Percentiles rank a stretch among this genome's conserved stretches.
Evolutionary conservation across 2,329 filamentous ascomycete genomes (phyloP).

Genomic region (Epichloe uncinata): DNA sequence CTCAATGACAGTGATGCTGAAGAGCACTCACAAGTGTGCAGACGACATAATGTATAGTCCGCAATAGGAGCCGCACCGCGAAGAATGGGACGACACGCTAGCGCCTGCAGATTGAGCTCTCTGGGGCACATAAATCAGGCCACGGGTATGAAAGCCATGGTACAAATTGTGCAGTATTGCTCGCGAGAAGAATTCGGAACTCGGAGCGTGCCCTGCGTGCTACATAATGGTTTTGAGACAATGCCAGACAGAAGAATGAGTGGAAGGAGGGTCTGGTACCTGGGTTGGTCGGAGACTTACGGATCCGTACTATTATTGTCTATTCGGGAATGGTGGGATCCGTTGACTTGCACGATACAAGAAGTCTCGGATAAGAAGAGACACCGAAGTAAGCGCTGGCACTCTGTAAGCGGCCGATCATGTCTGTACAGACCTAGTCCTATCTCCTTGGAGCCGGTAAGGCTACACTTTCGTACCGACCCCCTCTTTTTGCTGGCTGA

Average conservation of each 20-base stretch:
- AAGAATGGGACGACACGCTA: background rate
- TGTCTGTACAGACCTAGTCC: too few species aligned
- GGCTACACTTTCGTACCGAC: too few species aligned
- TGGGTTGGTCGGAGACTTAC: background rate
- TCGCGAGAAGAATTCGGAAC: background rate
- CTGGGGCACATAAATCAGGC: background rate
- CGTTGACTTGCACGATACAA: background rate
- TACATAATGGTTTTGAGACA: background rate
- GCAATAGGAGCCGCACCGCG: background rate
- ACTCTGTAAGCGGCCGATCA: too few species aligned
- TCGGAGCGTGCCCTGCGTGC: background rate
- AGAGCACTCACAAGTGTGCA: background rate
- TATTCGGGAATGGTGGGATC: background rate
- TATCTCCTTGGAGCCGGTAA: too few species aligned
- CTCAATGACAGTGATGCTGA: background rate
- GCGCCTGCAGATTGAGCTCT: background rate
- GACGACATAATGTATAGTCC: background rate
- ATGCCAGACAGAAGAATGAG: background rate
- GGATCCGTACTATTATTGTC: too few species aligned
- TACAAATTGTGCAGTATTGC: background rate
- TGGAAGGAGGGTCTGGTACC: background rate
- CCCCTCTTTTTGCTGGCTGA: too few species aligned
- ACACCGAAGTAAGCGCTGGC: too few species aligned
- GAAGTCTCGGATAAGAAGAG: too few species aligned
- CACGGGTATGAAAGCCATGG: background rate